Evolutionary conservation across 2,329 filamentous ascomycete species (phyloP).

Genomic region (Cladosporium sp.): DNA sequence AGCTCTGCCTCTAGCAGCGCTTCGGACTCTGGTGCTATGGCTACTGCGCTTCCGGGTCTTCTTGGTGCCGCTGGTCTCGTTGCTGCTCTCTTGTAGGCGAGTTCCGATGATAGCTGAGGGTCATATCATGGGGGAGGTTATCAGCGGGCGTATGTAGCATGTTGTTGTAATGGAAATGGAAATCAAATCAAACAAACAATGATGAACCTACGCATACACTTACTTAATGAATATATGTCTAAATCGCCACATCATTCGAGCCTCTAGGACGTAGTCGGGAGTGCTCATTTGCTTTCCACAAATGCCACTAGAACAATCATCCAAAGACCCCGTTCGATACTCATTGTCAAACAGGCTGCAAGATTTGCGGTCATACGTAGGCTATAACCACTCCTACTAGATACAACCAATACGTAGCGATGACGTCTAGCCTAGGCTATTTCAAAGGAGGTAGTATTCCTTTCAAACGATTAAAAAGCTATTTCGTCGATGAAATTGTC

Average conservation of each 20-base stretch:
- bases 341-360: not conserved
- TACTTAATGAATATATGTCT: not conserved
- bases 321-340: not conserved
- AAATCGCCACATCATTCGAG: not conserved
- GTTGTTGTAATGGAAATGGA: not conserved
- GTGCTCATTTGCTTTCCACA: no score
- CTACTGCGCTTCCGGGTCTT: not conserved
- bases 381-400: no score
- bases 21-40: not conserved
- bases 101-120: not conserved
- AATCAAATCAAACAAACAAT: not conserved
- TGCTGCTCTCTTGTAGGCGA: slow-evolving; percentile 7
- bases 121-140: not conserved
- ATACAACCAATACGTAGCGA: no score
- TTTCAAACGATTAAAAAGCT: not conserved
- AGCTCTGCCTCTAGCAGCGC: not conserved
- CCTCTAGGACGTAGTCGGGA: not conserved
- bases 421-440: not conserved
- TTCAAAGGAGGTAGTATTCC: not conserved
- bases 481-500: not conserved
- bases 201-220: not conserved
- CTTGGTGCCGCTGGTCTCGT: slow-evolving; percentile 4
- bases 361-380: not conserved
- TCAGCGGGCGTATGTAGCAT: not conserved
- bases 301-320: not conserved